Percentiles rank a stretch among this genome's conserved stretches.
Evolutionary conservation across 2,329 filamentous ascomycete species (phyloP).

Genomic region (Exophiala xenobiotica): DNA sequence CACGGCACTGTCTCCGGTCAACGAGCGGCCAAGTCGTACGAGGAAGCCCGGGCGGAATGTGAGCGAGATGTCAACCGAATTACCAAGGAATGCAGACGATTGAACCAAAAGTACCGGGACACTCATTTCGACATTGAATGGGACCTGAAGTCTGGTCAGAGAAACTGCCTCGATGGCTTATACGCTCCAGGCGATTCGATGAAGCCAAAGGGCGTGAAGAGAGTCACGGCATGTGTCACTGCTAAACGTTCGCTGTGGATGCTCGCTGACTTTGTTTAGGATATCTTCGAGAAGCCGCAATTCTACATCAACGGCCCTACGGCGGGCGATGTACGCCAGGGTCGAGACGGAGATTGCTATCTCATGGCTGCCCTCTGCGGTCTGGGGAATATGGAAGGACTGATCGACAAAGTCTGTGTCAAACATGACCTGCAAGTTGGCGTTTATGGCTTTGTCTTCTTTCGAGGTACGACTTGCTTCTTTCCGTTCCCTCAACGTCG

Average conservation of each 20-base stretch:
- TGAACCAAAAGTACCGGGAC: slow-evolving; percentile 84
- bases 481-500: background rate
- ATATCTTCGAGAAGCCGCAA: slow-evolving; percentile 72
- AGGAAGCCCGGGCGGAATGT: slow-evolving; percentile 69
- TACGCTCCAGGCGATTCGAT: slow-evolving; percentile 39
- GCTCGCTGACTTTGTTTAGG: slow-evolving; percentile 46
- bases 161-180: slow-evolving; percentile 55
- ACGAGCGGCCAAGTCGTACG: slow-evolving; percentile 66
- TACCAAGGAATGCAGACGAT: slow-evolving; percentile 63
- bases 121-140: slow-evolving; percentile 83
- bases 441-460: slow-evolving; percentile 83
- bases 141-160: slow-evolving; percentile 63
- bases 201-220: slow-evolving; percentile 70
- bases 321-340: slow-evolving; percentile 76
- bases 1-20: slow-evolving; percentile 55
- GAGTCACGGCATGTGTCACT: slow-evolving; percentile 57
- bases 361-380: slow-evolving; percentile 78
- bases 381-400: slow-evolving; percentile 67
- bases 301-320: slow-evolving; percentile 78
- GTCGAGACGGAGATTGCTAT: slow-evolving; percentile 80
- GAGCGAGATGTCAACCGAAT: slow-evolving; percentile 59
- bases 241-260: too few relatives aligned
- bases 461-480: slow-evolving; percentile 52
- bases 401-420: slow-evolving; percentile 74
- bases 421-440: slow-evolving; percentile 70